Evolutionary conservation across 257 asterid species (phyloP).

Genomic region (Nicotiana otophora): DNA sequence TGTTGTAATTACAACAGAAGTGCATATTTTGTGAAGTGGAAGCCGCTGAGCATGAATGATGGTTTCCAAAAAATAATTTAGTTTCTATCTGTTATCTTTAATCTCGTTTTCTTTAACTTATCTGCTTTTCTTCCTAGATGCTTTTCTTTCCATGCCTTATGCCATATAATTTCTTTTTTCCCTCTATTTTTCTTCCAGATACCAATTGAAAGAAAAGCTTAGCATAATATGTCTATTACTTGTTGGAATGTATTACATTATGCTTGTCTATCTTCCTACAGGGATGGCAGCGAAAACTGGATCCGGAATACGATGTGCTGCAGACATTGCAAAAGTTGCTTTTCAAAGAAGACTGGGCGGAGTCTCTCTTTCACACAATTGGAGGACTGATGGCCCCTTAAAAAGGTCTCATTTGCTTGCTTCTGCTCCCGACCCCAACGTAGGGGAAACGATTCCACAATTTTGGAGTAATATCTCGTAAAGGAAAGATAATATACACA

Average conservation of each 20-base stretch:
- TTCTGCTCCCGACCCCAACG: not conserved
- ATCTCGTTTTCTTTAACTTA: not conserved
- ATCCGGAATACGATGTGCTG: conserved; percentile 68
- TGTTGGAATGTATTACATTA: not conserved
- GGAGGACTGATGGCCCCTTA: conserved; percentile 85
- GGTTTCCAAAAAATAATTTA: not conserved
- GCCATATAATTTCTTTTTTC: not conserved
- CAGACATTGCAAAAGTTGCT: conserved; percentile 59
- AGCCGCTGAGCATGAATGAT: not conserved
- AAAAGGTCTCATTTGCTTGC: conserved; percentile 13
- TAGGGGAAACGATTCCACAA: not conserved
- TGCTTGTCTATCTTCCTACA: conserved; percentile 17
- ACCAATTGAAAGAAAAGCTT: not conserved
- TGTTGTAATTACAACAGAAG: not conserved
- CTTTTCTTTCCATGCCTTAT: not conserved
- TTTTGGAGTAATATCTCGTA: not conserved
- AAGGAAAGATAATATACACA: not conserved
- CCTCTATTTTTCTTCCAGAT: not conserved
- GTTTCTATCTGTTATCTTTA: not conserved
- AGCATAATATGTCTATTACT: not conserved
- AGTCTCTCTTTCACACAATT: conserved; percentile 66
- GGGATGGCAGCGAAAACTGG: conserved; percentile 97
- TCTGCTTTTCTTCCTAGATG: not conserved
- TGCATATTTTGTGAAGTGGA: not conserved
- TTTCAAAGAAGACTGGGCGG: conserved; percentile 71